phyloP scores from a whole-genome alignment of 1,284 basidiomycete genomes.

The Boletus semigastroideus region DNA sequence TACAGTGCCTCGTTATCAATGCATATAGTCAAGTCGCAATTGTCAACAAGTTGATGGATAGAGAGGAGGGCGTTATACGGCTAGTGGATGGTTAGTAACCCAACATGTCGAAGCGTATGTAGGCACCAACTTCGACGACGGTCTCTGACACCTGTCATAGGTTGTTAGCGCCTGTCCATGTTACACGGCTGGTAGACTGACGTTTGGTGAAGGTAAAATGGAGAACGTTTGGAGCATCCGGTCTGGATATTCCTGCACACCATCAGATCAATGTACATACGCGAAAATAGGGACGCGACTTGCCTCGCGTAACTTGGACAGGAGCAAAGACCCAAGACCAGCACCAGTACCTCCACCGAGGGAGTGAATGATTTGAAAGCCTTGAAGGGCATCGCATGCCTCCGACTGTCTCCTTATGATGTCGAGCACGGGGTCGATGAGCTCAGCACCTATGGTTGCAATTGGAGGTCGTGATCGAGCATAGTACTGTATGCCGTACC shows the following conservation, averaged over 20 bases:
- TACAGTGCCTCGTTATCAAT: slow-evolving; percentile 94
- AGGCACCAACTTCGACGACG: slow-evolving; percentile 72
- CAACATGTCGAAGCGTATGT: not conserved
- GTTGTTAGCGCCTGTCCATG: slow-evolving; percentile 12
- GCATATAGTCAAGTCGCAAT: slow-evolving; percentile 87
- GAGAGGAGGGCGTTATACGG: slow-evolving; percentile 92
- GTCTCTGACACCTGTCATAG: slow-evolving; percentile 82
- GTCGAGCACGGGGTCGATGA: slow-evolving; percentile 84
- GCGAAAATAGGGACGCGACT: slow-evolving; percentile 2
- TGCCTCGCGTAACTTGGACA: slow-evolving; percentile 84
- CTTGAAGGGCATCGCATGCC: slow-evolving; percentile 84
- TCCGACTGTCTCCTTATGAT: slow-evolving; percentile 76
- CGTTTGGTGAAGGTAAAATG: slow-evolving; percentile 88
- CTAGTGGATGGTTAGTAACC: slow-evolving; percentile 33
- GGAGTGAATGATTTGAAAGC: slow-evolving; percentile 92
- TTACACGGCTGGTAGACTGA: slow-evolving; percentile 29
- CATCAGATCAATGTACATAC: slow-evolving; percentile 1
- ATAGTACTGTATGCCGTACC: slow-evolving; percentile 41
- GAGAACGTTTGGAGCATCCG: slow-evolving; percentile 95
- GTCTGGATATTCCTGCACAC: slow-evolving; percentile 78
- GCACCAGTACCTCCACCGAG: slow-evolving; percentile 93
- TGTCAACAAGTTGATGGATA: slow-evolving; percentile 89
- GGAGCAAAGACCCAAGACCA: slow-evolving; percentile 79
- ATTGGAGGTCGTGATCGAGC: not conserved
- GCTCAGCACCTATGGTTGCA: slow-evolving; percentile 71